A percentile compares a stretch with the other conserved stretches of the same genome.
Evolutionary conservation across 2,329 filamentous ascomycete species (phyloP).

Genomic region (Lachnellula occidentalis): DNA sequence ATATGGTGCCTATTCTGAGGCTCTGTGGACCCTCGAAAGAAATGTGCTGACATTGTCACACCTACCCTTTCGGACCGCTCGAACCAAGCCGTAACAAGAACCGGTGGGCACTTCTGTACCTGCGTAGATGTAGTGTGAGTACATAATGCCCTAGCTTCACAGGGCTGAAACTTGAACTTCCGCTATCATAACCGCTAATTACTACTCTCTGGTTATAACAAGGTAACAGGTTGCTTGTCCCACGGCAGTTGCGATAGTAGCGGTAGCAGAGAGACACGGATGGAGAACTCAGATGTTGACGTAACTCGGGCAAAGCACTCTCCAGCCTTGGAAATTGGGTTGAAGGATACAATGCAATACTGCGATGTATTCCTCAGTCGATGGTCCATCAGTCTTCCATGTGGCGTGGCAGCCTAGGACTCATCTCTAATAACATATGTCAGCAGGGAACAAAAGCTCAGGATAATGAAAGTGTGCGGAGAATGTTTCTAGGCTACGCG

Average conservation of each 20-base stretch:
- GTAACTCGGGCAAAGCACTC: background rate
- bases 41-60: background rate
- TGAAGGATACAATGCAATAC: background rate
- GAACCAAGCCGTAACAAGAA: background rate
- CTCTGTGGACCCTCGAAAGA: conserved; percentile 7
- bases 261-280: too few species aligned
- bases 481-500: background rate
- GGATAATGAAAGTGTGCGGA: background rate
- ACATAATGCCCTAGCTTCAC: background rate
- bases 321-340: background rate
- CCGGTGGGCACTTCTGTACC: background rate
- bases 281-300: too few species aligned
- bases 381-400: background rate
- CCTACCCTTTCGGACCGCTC: background rate
- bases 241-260: background rate
- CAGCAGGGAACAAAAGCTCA: conserved; percentile 6
- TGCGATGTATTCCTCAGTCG: background rate
- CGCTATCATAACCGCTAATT: background rate
- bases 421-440: conserved; percentile 10
- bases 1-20: conserved; percentile 16
- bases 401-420: conserved; percentile 8
- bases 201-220: too few species aligned
- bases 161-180: background rate
- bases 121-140: background rate
- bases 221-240: background rate